Evolutionary conservation across 495 filamentous ascomycete genomes (phyloP), one percentile per base, ranked within the genome.

Genomic region (Umbilicaria muhlenbergii): DNA sequence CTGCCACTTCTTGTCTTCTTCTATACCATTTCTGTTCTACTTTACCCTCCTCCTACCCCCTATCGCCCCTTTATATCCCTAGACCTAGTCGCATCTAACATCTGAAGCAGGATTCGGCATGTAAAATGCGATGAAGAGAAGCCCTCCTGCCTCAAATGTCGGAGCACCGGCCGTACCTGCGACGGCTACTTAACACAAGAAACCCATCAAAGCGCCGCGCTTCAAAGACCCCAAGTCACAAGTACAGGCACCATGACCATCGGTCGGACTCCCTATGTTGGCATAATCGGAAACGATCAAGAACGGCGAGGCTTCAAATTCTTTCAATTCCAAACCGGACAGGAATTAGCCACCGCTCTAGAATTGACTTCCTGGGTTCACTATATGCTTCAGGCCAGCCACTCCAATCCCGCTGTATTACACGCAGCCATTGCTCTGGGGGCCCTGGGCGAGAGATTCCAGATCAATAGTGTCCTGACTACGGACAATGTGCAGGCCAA

Each of bases 61-160:
- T 24, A 24, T 24, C 21, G 21, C 21, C 21, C 8, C 8, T 28
- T 7, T 10, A 2, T 2, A 28, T 8, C 8, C 24, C 24, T 28
- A 28, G 6, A 6, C 8, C 24, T 10, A 28, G 5, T 28, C 24
- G 3, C 8, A 28, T 28, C 24, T 28, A 28, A 28, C 3, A 0
- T 28, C 8, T 28, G 24, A 28, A 3, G 4, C 24, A 70, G 67
- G 45, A 51, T 57, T 16, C 60, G 76, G 43, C 68, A 72, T 48
- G 73, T 80, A 34, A 80, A 80, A 58, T 80, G 76, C 61, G 75
- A 76, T 60, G 76, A 80, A 58, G 60, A 51, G 44, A 73, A 69
- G 38, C 76, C 77, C 6, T 50, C 60, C 11, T 81, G 76, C 48
- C 55, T 55, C 28, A 68, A 71, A 46, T 81, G 77, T 48, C 55